Conservation (phyloP, 1,139 yeast genomes). For the Sugiyamaella pinicola region DNA sequence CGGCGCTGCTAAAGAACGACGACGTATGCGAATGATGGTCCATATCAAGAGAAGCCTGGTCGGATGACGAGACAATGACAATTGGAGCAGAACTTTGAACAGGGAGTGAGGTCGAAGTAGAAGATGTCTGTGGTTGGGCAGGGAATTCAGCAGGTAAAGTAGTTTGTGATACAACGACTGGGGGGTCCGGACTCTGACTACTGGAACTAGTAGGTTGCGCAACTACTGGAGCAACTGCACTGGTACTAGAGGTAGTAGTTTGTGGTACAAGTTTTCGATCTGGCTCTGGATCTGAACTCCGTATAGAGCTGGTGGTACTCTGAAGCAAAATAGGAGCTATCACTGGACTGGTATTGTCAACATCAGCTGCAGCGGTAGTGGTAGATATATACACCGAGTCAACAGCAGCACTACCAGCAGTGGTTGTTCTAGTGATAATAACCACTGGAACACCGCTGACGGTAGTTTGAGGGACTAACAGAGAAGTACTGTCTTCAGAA, state of each 20-base stretch:
- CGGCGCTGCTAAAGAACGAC: background rate
- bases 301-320: background rate
- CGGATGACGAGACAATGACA: background rate
- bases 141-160: no score
- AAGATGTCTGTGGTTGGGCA: no score
- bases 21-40: background rate
- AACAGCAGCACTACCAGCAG: background rate
- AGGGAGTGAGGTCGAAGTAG: background rate
- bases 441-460: slow-evolving; percentile 1
- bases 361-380: no score
- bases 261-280: no score
- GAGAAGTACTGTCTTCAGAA: background rate
- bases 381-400: background rate
- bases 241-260: no score
- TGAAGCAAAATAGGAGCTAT: no score
- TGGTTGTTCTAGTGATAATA: background rate
- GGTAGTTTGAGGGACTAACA: background rate
- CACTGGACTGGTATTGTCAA: no score
- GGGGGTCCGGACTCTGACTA: no score
- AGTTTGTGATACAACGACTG: no score
- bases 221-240: no score
- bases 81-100: background rate
- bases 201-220: no score
- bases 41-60: background rate
- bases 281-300: background rate